These are phyloP conservation scores for Geotrichum restrictum DNA, from an alignment of 1,139 yeast species.

Conservation along the genomic window DNA sequence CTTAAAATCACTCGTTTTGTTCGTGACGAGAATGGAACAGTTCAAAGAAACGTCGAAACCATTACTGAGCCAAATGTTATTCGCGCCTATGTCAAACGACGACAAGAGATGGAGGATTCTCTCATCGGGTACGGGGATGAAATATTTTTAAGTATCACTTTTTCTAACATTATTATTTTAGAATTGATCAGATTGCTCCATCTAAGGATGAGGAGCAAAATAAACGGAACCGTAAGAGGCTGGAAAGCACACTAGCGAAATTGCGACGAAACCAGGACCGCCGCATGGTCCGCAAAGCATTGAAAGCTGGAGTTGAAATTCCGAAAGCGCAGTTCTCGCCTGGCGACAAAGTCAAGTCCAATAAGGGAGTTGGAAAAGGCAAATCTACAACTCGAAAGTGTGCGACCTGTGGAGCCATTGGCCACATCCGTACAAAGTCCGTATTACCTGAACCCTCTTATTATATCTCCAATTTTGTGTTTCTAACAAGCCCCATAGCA, in stretches of 20 bases:
- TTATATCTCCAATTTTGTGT: no score
- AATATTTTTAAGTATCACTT: neutral
- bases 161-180: constrained; percentile 7
- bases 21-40: constrained; percentile 78
- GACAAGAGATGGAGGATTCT: constrained; percentile 70
- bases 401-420: constrained; percentile 92
- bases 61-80: constrained; percentile 83
- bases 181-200: constrained; percentile 61
- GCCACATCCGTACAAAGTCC: constrained; percentile 81
- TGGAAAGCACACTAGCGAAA: constrained; percentile 81
- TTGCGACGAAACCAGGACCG: constrained; percentile 71
- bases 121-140: constrained; percentile 50
- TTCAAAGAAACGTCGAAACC: constrained; percentile 75
- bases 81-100: constrained; percentile 74
- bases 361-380: constrained; percentile 36
- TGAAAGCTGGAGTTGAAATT: constrained; percentile 35
- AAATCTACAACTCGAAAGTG: constrained; percentile 82
- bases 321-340: constrained; percentile 30
- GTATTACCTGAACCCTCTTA: constrained; percentile 7
- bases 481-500: constrained; percentile 33
- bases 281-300: constrained; percentile 54
- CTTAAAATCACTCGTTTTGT: constrained; percentile 75
- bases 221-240: constrained; percentile 63
- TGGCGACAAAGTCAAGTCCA: constrained; percentile 37
- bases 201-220: constrained; percentile 85